These are phyloP conservation scores for Verticillium zaregamsianum DNA, from an alignment of 2,329 filamentous ascomycete species.

Conservation along the genomic window DNA sequence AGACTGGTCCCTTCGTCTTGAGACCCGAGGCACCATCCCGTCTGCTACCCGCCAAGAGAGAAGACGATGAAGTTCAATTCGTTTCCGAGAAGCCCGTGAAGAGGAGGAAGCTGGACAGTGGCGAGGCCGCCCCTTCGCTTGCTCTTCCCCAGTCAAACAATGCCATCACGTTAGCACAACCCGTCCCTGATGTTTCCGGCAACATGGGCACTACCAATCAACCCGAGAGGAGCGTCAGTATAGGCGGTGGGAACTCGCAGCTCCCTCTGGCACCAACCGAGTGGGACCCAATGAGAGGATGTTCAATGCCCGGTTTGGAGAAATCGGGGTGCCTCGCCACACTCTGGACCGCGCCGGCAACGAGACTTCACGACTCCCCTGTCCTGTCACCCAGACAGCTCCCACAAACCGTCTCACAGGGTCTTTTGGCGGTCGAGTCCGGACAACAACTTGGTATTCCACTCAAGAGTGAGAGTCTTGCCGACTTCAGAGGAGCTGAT, in stretches of 20 bases:
- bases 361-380: slow-evolving; percentile 21
- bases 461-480: background rate
- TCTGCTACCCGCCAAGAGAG: slow-evolving; percentile 19
- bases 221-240: background rate
- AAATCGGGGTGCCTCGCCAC: slow-evolving; percentile 23
- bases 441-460: background rate
- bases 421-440: background rate
- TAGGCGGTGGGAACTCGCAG: background rate
- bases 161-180: background rate
- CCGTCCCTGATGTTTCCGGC: background rate
- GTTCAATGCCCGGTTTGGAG: slow-evolving; percentile 14
- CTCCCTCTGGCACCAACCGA: background rate
- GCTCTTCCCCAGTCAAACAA: background rate
- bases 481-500: background rate
- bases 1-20: background rate
- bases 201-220: background rate
- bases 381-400: slow-evolving; percentile 30
- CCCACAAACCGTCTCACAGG: slow-evolving; percentile 5
- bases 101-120: slow-evolving; percentile 18
- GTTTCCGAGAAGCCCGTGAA: slow-evolving; percentile 39
- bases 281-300: background rate
- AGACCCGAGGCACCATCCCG: background rate
- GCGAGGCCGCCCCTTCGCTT: background rate
- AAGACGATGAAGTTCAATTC: slow-evolving; percentile 39
- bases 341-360: slow-evolving; percentile 10